Conservation (phyloP, 2,329 filamentous ascomycete genomes). For the Calonectria pseudoturangicola region DNA sequence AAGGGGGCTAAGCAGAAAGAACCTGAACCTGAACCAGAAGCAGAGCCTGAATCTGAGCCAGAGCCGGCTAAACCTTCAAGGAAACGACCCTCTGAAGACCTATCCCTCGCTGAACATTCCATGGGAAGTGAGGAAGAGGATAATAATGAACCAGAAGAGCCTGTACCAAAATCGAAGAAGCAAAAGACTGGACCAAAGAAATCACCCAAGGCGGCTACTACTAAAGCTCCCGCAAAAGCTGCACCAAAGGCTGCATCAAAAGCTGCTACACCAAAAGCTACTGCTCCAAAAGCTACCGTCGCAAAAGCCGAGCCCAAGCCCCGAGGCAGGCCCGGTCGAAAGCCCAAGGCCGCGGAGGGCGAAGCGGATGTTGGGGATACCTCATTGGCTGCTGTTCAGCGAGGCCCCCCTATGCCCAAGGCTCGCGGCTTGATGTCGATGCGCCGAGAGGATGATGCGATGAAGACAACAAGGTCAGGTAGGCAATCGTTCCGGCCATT, state of each 20-base stretch:
- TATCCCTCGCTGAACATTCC: slow-evolving; percentile 24
- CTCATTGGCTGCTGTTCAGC: slow-evolving; percentile 69
- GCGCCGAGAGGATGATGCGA: slow-evolving; percentile 69
- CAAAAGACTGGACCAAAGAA: slow-evolving; percentile 51
- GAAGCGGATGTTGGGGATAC: slow-evolving; percentile 64
- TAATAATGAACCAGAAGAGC: slow-evolving; percentile 50
- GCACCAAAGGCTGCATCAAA: slow-evolving; percentile 37
- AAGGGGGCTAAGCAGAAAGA: slow-evolving; percentile 41
- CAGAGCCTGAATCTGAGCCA: slow-evolving; percentile 36
- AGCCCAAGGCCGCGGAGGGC: slow-evolving; percentile 46
- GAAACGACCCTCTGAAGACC: slow-evolving; percentile 44
- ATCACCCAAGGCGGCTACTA: slow-evolving; percentile 51
- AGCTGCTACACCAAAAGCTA: slow-evolving; percentile 32
- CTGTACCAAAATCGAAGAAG: slow-evolving; percentile 52
- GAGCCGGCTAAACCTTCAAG: slow-evolving; percentile 36
- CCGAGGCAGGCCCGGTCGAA: slow-evolving; percentile 51
- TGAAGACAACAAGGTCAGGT: slow-evolving; percentile 82
- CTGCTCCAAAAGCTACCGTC: slow-evolving; percentile 30
- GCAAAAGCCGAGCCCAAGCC: slow-evolving; percentile 51
- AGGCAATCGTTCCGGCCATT: slow-evolving; percentile 86
- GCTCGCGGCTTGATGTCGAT: slow-evolving; percentile 72
- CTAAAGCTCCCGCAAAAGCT: slow-evolving; percentile 38
- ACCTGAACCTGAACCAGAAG: slow-evolving; percentile 32
- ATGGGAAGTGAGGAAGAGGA: slow-evolving; percentile 44
- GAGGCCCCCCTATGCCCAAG: slow-evolving; percentile 74